Conservation (phyloP, 129 eudicot genomes). For the Tanacetum coccineum region DNA sequence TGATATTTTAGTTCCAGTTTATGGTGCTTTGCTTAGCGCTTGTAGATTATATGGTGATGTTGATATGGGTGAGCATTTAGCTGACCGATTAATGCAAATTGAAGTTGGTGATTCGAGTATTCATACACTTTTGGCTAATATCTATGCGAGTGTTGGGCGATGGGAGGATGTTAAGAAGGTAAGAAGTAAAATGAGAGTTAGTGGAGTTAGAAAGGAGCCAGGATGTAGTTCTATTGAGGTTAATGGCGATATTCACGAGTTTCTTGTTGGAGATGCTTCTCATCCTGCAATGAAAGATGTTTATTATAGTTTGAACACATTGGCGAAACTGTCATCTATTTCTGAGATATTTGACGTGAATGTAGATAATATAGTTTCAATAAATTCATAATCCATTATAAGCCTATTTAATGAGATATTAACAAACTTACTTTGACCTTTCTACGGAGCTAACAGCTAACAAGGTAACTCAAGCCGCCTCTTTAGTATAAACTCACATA, state of each 20-base stretch:
- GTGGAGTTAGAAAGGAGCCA: slow-evolving; percentile 46
- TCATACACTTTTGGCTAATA: slow-evolving; percentile 52
- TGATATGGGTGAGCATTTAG: slow-evolving; percentile 57
- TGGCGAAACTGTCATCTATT: slow-evolving; percentile 18
- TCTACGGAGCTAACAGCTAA: too few relatives aligned
- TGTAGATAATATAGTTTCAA: not conserved
- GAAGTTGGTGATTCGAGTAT: slow-evolving; percentile 51
- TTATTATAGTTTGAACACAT: slow-evolving; percentile 21
- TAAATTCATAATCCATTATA: too few relatives aligned
- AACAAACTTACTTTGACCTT: too few relatives aligned
- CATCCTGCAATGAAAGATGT: slow-evolving; percentile 26
- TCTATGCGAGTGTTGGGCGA: slow-evolving; percentile 58
- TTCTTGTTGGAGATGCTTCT: slow-evolving; percentile 36
- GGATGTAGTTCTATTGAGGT: slow-evolving; percentile 70
- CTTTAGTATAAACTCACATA: too few relatives aligned
- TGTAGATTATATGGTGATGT: slow-evolving; percentile 62
- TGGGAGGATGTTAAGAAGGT: slow-evolving; percentile 62
- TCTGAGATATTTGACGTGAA: slow-evolving; percentile 29
- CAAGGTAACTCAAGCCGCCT: too few relatives aligned
- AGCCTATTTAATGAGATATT: too few relatives aligned
- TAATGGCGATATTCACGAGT: slow-evolving; percentile 38
- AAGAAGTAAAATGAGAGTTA: slow-evolving; percentile 45
- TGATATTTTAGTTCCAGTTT: slow-evolving; percentile 51
- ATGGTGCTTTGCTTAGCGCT: slow-evolving; percentile 67
- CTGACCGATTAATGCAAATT: slow-evolving; percentile 42